Percentiles rank a stretch among this genome's conserved stretches.
Evolutionary conservation across 2,329 filamentous ascomycete genomes (phyloP).

Genomic region (Pyrenochaeta sp.): DNA sequence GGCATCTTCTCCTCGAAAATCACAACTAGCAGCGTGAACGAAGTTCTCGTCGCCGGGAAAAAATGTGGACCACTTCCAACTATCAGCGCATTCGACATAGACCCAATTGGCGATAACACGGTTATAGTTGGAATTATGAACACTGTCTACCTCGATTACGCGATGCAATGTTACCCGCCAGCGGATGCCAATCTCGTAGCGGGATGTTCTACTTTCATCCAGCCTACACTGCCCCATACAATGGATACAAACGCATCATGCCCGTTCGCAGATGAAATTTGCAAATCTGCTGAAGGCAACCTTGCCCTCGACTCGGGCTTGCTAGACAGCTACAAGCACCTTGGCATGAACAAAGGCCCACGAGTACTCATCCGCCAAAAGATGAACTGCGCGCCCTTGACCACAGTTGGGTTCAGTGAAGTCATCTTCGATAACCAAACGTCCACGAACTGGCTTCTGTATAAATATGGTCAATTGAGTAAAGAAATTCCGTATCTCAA

Average conservation of each 20-base stretch:
- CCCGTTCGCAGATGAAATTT: conserved; percentile 18
- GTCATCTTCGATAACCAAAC: not conserved
- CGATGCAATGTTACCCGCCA: conserved; percentile 21
- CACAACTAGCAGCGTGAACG: conserved; percentile 37
- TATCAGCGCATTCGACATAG: too few relatives aligned
- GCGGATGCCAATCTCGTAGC: not conserved
- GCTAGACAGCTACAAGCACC: conserved; percentile 21
- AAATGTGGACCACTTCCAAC: conserved; percentile 35
- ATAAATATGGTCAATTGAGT: too few relatives aligned
- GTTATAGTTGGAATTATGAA: too few relatives aligned
- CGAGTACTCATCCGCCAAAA: not conserved
- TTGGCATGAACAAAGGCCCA: conserved; percentile 16
- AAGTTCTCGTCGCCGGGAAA: conserved; percentile 38
- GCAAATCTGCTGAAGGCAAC: conserved; percentile 9
- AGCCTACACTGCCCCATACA: conserved; percentile 4
- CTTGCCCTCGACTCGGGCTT: conserved; percentile 24
- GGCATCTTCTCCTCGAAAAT: conserved; percentile 47
- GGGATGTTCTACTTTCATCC: conserved; percentile 7
- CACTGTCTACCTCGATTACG: too few relatives aligned
- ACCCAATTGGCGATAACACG: too few relatives aligned
- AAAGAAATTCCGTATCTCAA: too few relatives aligned
- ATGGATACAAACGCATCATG: conserved; percentile 10
- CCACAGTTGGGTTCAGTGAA: not conserved
- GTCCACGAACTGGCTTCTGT: not conserved
- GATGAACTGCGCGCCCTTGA: not conserved